Base-by-base conservation (phyloP, 257 asterid species). In the Przewalskia tangutica region DNA sequence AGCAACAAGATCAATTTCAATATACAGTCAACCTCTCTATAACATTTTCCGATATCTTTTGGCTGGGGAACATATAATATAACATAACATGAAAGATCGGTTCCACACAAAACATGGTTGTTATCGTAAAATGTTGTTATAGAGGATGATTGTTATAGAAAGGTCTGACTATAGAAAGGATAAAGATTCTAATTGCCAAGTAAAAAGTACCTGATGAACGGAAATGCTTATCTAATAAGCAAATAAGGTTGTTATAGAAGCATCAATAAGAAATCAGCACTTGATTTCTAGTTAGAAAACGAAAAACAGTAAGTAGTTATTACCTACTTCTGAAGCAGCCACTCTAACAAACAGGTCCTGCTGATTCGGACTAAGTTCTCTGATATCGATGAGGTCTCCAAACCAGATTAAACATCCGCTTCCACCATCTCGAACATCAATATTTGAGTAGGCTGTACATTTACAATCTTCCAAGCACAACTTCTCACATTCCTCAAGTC, bases 311-410 rank as follows among this genome's bases (percentile, higher is more conserved):
- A 68, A 68, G 55, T 42, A 68, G 34, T n/a, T 59, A 16, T 81
- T 78, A 86, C 89, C 83, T 46, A 80, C 8, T 82, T 86, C 89
- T 70, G 87, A 78, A 53, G 76, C 75, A 54, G 87, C 76, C 34
- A 73, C 6, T 12, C 84, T 68, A 6, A 86, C 17, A 55, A 73
- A 73, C 16, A 86, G 18, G 5, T 82, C 70, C 62, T 84, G 82
- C 11, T 84, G 75, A 66, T 34, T 65, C 3, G 5, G 77, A 14
- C 13, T 36, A 36, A 55, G 78, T 17, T 78, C 82, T 66, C 73
- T 81, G 32, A 73, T 46, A 80, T 86, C 86, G 10, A 75, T 32
- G 3, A 83, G 64, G 54, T 85, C 83, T 10, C 68, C 83, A 7
- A 63, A 71, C 88, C 88, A 85, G 36, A 70, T 65, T 40, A 82